A percentile compares a stretch with the other conserved stretches of the same genome.
These are phyloP conservation scores for Sugiyamaella grinbergsii DNA, from an alignment of 1,139 yeast species.

Conservation along the genomic window DNA sequence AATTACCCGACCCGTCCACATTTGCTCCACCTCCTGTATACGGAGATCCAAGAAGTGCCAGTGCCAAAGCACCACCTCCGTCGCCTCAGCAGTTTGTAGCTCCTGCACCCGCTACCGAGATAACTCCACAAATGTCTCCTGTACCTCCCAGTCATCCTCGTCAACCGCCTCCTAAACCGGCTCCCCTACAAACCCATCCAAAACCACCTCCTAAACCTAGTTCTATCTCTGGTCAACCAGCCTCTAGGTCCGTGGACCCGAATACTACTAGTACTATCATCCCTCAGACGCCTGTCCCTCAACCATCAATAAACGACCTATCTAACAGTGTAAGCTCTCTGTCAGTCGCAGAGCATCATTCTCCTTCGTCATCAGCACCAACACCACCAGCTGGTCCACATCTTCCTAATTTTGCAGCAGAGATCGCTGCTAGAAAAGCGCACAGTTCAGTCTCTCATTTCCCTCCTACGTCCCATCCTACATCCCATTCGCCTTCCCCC, in stretches of 20 bases:
- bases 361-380: background rate
- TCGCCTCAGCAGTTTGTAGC: constrained; percentile 2
- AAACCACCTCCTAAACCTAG: constrained; percentile 23
- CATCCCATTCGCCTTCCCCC: constrained; percentile 6
- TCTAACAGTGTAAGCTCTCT: background rate
- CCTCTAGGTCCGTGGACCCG: background rate
- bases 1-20: constrained; percentile 46
- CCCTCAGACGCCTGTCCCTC: constrained; percentile 18
- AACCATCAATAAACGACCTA: constrained; percentile 3
- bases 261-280: background rate
- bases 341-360: background rate
- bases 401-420: constrained; percentile 40
- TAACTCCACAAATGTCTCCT: constrained; percentile 8
- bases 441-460: background rate
- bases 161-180: constrained; percentile 22
- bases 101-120: constrained; percentile 15
- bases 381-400: constrained; percentile 15
- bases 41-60: constrained; percentile 25
- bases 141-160: constrained; percentile 20
- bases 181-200: constrained; percentile 11
- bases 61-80: constrained; percentile 16
- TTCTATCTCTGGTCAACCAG: background rate
- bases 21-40: constrained; percentile 49
- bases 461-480: background rate
- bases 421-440: constrained; percentile 33